Evolutionary conservation across 2,329 filamentous ascomycete genomes (phyloP).

Genomic region (Aspergillus eucalypticola): DNA sequence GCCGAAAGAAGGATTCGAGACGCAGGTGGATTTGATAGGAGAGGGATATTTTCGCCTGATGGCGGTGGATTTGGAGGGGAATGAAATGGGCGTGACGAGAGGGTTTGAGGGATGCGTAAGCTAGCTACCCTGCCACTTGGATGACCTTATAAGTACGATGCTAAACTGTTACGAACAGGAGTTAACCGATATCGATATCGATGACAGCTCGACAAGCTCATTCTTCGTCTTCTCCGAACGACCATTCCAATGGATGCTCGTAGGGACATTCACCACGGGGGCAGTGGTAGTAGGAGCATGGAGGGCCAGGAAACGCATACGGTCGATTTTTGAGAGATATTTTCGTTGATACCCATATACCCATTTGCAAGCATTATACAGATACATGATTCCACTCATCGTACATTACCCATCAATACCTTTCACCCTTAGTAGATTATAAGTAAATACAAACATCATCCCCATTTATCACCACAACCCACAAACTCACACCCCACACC

Average conservation of each 20-base stretch:
- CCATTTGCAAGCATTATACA: no score
- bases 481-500: no score
- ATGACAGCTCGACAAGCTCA: not conserved
- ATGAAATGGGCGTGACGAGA: constrained; percentile 24
- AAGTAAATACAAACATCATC: no score
- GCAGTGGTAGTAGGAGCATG: constrained; percentile 9
- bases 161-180: not conserved
- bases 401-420: no score
- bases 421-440: no score
- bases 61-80: constrained; percentile 22
- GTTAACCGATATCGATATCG: not conserved
- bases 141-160: no score
- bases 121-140: not conserved
- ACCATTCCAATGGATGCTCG: constrained; percentile 5
- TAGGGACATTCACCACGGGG: constrained; percentile 10
- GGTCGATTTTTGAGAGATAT: not conserved
- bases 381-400: no score
- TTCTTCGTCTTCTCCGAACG: constrained; percentile 3
- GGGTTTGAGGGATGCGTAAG: constrained; percentile 12
- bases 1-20: constrained; percentile 25
- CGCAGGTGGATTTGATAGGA: not conserved
- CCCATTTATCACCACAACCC: no score
- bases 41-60: constrained; percentile 22
- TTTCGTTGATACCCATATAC: not conserved
- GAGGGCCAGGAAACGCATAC: constrained; percentile 3